Conservation (phyloP, 176 grass and related monocot species). For the Aegilops sharonensis region DNA sequence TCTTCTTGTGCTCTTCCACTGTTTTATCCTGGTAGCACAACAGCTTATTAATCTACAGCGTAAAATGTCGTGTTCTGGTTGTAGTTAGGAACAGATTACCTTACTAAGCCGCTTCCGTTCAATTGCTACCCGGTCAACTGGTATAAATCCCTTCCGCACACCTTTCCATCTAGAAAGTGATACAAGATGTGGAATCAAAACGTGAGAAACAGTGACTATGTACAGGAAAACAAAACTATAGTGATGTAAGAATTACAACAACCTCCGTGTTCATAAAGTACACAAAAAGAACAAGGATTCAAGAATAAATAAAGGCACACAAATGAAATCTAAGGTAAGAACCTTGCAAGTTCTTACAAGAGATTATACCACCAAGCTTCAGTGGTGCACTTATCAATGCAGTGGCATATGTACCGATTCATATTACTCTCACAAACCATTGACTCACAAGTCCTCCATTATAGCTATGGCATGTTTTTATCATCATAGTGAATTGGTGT, state of each 20-base stretch:
- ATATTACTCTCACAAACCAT: not conserved
- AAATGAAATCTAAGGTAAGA: not conserved
- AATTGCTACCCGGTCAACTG: slow-evolving; percentile 54
- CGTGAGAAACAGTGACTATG: not conserved
- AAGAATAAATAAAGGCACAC: not conserved
- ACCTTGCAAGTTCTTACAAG: not conserved
- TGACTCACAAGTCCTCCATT: not conserved
- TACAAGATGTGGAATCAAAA: not conserved
- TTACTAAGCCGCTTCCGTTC: slow-evolving; percentile 63
- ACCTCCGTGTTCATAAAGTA: not conserved
- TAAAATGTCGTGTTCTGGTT: not conserved
- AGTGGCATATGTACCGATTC: not conserved
- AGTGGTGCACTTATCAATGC: not conserved
- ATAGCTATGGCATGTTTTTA: not conserved
- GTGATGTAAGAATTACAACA: not conserved
- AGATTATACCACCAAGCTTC: not conserved
- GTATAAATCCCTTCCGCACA: slow-evolving; percentile 41
- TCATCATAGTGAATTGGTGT: not conserved
- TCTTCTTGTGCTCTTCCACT: slow-evolving; percentile 55
- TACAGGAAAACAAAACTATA: not conserved
- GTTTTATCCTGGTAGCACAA: slow-evolving; percentile 64
- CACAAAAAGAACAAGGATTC: not conserved
- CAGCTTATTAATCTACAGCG: slow-evolving; percentile 3
- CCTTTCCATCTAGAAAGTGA: slow-evolving; percentile 69
- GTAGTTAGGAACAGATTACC: slow-evolving; percentile 38